Evolutionary conservation across 2,329 filamentous ascomycete species (phyloP).

Genomic region (Whalleya microplaca): DNA sequence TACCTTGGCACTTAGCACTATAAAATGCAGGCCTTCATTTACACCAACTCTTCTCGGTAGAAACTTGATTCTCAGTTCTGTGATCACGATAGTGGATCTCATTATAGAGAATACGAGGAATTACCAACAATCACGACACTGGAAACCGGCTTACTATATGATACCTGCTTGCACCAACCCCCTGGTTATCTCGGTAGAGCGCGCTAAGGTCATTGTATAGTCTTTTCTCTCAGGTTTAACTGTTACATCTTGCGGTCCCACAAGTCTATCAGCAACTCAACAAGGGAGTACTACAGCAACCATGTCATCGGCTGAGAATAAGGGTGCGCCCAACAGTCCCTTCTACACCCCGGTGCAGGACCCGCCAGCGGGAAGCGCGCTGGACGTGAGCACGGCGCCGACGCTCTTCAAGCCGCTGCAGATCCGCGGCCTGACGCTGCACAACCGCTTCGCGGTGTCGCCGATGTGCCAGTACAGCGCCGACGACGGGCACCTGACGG

Average conservation of each 20-base stretch:
- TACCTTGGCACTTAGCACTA: background rate
- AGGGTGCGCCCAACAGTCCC: conserved; percentile 48
- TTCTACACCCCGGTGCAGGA: conserved; percentile 60
- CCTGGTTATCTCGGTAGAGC: conserved; percentile 20
- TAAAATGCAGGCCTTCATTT: background rate
- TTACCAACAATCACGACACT: background rate
- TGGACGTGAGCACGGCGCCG: conserved; percentile 47
- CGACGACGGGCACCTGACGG: conserved; percentile 69
- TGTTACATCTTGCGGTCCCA: background rate
- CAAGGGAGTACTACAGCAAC: background rate
- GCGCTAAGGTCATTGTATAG: conserved; percentile 9
- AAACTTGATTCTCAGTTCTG: background rate
- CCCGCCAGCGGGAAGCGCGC: conserved; percentile 53
- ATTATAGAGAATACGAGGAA: background rate
- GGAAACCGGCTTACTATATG: background rate
- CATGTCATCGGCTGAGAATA: conserved; percentile 38
- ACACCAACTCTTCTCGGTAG: background rate
- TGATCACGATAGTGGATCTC: background rate
- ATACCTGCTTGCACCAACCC: conserved; percentile 3
- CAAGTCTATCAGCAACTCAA: background rate
- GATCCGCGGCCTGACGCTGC: conserved; percentile 56
- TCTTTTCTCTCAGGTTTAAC: conserved; percentile 4
- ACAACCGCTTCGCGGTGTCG: conserved; percentile 61
- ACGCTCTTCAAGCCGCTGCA: conserved; percentile 61
- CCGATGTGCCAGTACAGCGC: conserved; percentile 67